These are phyloP conservation scores for Tulasnella sp. DNA, from an alignment of 768 basidiomycete species.

Conservation along the genomic window DNA sequence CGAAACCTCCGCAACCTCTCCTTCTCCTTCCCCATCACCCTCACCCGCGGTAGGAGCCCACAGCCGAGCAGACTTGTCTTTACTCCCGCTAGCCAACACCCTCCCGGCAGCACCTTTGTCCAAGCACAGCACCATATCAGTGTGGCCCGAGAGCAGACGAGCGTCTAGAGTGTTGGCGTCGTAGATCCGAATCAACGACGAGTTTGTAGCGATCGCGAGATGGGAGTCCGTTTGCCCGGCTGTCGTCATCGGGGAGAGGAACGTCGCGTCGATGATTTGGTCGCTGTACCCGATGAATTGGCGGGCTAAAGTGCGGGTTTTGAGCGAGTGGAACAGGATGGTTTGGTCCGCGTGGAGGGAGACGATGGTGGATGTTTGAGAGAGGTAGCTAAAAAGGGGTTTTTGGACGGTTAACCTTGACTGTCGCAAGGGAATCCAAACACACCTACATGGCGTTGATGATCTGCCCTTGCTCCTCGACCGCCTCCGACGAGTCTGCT, in stretches of 20 bases:
- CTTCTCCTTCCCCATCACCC: conserved; percentile 43
- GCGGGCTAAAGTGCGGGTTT: conserved; percentile 63
- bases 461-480: conserved; percentile 86
- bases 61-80: conserved; percentile 84
- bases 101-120: conserved; percentile 67
- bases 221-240: conserved; percentile 46
- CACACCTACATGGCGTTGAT: conserved; percentile 73
- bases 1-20: conserved; percentile 37
- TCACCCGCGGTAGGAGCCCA: conserved; percentile 58
- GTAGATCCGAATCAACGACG: conserved; percentile 91
- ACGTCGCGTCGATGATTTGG: conserved; percentile 89
- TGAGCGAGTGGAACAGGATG: conserved; percentile 85
- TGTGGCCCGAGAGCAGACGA: conserved; percentile 83
- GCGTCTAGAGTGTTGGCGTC: conserved; percentile 75
- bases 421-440: not conserved
- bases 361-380: conserved; percentile 64
- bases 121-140: conserved; percentile 87
- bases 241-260: conserved; percentile 57
- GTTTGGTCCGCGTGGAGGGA: conserved; percentile 97
- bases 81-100: conserved; percentile 89
- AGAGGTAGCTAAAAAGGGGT: conserved; percentile 62
- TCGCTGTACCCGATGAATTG: conserved; percentile 98
- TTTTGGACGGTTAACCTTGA: conserved; percentile 21
- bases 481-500: conserved; percentile 51
- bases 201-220: conserved; percentile 96